Percentiles rank a stretch among this genome's conserved stretches.
Conservation (phyloP, 257 asterid species). For the Solanum ossicruentum region DNA sequence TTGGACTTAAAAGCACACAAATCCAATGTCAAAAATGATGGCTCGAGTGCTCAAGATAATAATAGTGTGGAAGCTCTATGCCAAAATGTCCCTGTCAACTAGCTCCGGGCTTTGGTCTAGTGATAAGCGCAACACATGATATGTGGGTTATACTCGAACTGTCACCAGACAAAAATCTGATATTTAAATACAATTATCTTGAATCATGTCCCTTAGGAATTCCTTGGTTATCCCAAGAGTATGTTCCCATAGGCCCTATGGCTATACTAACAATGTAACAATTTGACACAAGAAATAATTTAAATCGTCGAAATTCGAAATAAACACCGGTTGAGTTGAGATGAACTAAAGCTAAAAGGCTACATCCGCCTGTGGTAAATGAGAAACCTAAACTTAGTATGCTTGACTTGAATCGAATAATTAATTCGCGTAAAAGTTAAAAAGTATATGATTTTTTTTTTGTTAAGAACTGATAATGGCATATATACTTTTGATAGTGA, state of each 20-base stretch:
- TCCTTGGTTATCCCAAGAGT: no score
- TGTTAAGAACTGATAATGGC: neutral
- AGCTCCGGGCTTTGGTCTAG: neutral
- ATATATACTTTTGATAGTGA: neutral
- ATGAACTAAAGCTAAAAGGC: neutral
- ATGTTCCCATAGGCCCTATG: neutral
- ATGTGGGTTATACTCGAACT: neutral
- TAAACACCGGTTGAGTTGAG: neutral
- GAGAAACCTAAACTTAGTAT: no score
- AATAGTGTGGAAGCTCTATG: neutral
- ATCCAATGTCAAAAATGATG: neutral
- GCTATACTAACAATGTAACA: neutral
- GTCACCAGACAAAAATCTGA: neutral
- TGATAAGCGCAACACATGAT: neutral
- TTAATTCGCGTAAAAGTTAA: no score
- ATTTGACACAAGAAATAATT: neutral
- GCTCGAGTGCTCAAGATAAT: neutral
- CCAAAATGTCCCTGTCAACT: neutral
- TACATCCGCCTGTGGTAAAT: neutral
- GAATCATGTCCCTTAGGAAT: no score
- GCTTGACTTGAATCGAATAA: no score
- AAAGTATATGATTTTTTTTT: neutral
- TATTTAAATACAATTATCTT: neutral
- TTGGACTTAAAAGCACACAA: neutral
- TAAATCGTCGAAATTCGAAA: neutral